A percentile compares a stretch with the other conserved stretches of the same genome.
Evolutionary conservation across 164 flowering plant genomes (phyloP).

Genomic region (Nymphaea thermarum): DNA sequence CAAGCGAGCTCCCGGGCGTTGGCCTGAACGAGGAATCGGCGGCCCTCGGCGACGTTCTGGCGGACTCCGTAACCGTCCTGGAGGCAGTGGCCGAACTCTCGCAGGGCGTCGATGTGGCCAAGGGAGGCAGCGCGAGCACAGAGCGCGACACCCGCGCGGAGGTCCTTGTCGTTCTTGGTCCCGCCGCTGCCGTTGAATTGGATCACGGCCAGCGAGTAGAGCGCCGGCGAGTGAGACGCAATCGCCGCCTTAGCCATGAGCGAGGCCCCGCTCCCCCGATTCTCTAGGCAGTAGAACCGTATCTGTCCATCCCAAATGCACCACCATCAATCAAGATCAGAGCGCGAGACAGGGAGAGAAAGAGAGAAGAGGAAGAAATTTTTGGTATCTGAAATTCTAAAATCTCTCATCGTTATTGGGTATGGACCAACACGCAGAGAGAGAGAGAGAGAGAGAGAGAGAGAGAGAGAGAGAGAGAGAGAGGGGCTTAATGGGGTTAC

Average conservation of each 20-base stretch:
- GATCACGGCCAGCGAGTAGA: slow-evolving; percentile 73
- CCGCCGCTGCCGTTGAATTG: slow-evolving; percentile 91
- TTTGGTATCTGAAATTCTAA: no score
- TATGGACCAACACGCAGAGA: no score
- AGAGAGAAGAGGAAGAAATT: no score
- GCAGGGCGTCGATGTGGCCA: slow-evolving; percentile 71
- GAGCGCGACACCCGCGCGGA: slow-evolving; percentile 62
- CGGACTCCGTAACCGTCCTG: slow-evolving; percentile 77
- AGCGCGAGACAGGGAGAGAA: background rate
- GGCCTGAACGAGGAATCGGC: slow-evolving; percentile 52
- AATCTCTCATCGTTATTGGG: no score
- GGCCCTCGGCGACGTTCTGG: slow-evolving; percentile 45
- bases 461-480: no score
- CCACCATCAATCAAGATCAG: background rate
- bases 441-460: no score
- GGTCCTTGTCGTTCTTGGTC: slow-evolving; percentile 50
- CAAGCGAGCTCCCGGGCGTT: slow-evolving; percentile 47
- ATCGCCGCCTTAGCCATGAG: slow-evolving; percentile 85
- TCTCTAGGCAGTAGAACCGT: slow-evolving; percentile 61
- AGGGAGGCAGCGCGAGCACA: slow-evolving; percentile 65
- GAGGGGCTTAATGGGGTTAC: no score
- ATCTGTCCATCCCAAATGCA: slow-evolving; percentile 26
- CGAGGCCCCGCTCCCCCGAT: slow-evolving; percentile 56
- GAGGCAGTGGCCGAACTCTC: slow-evolving; percentile 81
- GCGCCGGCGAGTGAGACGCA: slow-evolving; percentile 50